Evolutionary conservation across 164 flowering plant species (phyloP).

Genomic region (Vitis rotundifolia): DNA sequence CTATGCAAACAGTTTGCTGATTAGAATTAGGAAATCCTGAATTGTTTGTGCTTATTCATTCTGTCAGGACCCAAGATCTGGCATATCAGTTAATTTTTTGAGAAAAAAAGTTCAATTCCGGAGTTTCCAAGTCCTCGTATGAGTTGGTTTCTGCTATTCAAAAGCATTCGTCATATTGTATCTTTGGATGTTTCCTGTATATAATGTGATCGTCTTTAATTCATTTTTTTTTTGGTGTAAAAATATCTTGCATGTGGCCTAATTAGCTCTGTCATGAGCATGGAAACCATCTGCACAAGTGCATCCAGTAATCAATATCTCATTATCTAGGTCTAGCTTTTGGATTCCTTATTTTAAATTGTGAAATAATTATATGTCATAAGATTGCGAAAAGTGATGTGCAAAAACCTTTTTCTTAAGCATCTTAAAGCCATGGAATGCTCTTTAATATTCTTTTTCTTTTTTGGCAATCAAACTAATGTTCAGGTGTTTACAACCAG

Average conservation of each 20-base stretch:
- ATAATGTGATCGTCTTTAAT: neutral
- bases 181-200: neutral
- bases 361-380: neutral
- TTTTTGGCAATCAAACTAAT: neutral
- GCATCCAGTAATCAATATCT: too few relatives aligned
- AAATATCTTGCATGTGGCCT: neutral
- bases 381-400: neutral
- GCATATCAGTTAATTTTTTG: too few relatives aligned
- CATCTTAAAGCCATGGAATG: neutral
- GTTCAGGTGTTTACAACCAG: constrained; percentile 63
- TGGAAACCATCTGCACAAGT: too few relatives aligned
- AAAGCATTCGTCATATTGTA: neutral
- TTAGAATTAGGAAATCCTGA: neutral
- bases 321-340: neutral
- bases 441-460: neutral
- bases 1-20: neutral
- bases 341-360: neutral
- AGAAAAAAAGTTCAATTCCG: too few relatives aligned
- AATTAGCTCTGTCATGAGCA: neutral
- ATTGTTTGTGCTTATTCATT: too few relatives aligned
- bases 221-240: neutral
- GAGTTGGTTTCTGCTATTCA: neutral
- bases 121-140: too few relatives aligned
- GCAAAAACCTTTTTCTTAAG: neutral
- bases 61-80: too few relatives aligned